A percentile compares a stretch with the other conserved stretches of the same genome.
These are phyloP conservation scores for Brassica hybrid DNA, from an alignment of 441 rosid genomes.

Conservation along the genomic window DNA sequence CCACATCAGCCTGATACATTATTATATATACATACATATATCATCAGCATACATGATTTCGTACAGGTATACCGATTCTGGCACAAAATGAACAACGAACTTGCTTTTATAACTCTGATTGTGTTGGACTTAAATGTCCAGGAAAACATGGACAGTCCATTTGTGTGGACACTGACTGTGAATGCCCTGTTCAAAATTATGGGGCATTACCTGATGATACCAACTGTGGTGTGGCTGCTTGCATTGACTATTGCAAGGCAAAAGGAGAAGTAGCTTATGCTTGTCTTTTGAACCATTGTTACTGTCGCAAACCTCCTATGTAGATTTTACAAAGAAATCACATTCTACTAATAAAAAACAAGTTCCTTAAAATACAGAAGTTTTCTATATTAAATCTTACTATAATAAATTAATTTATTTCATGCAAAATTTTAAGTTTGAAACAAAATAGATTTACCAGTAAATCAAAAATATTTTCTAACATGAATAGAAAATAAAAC, in stretches of 20 bases:
- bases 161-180: not conserved
- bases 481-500: not conserved
- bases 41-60: not conserved
- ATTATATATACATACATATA: not conserved
- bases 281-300: not conserved
- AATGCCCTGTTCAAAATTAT: not conserved
- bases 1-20: not conserved
- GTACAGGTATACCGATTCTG: not conserved
- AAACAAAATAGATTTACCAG: not conserved
- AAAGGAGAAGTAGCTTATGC: not conserved
- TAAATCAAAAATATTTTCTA: not conserved
- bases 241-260: slow-evolving; percentile 9
- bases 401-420: not conserved
- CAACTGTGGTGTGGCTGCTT: slow-evolving; percentile 21
- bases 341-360: not conserved
- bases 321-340: not conserved
- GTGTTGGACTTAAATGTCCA: not conserved
- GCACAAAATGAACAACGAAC: not conserved
- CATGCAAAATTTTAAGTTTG: not conserved
- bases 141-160: not conserved
- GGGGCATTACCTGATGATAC: not conserved
- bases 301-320: slow-evolving; percentile 23
- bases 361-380: not conserved
- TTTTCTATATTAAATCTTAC: not conserved
- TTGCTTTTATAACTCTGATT: slow-evolving; percentile 1